These are phyloP conservation scores for Chalciporus pseudorubinellus DNA, from an alignment of 768 basidiomycete species.

Conservation along the genomic window DNA sequence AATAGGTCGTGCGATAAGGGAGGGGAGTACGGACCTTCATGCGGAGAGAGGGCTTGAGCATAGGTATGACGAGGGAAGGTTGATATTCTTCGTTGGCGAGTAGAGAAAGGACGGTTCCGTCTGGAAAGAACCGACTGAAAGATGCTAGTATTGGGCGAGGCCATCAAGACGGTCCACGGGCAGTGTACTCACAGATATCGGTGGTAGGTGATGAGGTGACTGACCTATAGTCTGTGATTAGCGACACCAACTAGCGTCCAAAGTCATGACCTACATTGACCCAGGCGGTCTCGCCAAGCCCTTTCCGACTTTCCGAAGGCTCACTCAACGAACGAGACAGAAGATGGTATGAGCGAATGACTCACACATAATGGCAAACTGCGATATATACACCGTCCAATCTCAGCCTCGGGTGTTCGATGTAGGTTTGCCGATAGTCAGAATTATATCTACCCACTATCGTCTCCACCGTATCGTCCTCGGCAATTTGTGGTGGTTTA, in stretches of 20 bases:
- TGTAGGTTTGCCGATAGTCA: constrained; percentile 73
- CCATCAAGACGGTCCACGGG: not conserved
- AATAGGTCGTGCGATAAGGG: not conserved
- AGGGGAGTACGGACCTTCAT: constrained; percentile 57
- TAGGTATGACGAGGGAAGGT: constrained; percentile 70
- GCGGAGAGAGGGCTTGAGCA: constrained; percentile 71
- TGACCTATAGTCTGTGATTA: constrained; percentile 47
- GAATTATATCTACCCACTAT: constrained; percentile 52
- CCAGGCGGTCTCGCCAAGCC: constrained; percentile 83
- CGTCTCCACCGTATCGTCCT: constrained; percentile 44
- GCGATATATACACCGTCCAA: constrained; percentile 90
- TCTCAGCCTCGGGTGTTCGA: constrained; percentile 83
- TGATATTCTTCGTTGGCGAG: constrained; percentile 75
- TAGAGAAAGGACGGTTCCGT: constrained; percentile 83
- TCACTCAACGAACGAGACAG: constrained; percentile 1
- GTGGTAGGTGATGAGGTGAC: constrained; percentile 87
- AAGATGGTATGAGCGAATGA: constrained; percentile 13
- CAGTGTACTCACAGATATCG: constrained; percentile 71
- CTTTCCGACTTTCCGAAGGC: constrained; percentile 40
- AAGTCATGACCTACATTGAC: constrained; percentile 59
- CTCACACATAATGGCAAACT: constrained; percentile 84
- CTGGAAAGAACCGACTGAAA: constrained; percentile 78
- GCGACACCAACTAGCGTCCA: not conserved
- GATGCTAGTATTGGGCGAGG: not conserved
- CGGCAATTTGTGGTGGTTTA: constrained; percentile 69